A percentile compares a stretch with the other conserved stretches of the same genome.
These are phyloP conservation scores for Umbelopsis sp. DNA, from an alignment of 192 early-diverging fungal species.

Conservation along the genomic window DNA sequence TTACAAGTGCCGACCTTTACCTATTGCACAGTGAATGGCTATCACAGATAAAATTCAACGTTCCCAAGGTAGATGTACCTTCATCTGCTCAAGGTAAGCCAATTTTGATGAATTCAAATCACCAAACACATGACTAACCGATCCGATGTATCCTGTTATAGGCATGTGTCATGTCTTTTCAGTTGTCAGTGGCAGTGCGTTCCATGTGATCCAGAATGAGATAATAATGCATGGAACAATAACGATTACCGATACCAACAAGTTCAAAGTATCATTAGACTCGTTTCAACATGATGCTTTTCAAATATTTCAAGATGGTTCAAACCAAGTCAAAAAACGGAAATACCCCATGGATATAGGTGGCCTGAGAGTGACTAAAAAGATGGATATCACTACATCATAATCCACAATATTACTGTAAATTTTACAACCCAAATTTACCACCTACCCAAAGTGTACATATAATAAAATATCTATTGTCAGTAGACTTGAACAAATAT, in stretches of 20 bases:
- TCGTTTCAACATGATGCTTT: background rate
- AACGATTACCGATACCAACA: background rate
- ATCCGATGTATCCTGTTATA: background rate
- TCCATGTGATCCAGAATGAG: background rate
- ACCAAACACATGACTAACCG: background rate
- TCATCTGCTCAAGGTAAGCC: background rate
- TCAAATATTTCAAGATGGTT: background rate
- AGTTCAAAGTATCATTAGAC: background rate
- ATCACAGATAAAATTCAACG: slow-evolving; percentile 3
- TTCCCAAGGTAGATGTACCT: background rate
- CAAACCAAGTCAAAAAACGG: background rate
- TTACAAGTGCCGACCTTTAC: slow-evolving; percentile 9
- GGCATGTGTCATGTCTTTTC: slow-evolving; percentile 3
- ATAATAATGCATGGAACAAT: background rate
- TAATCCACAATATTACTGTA: background rate
- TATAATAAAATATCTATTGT: background rate
- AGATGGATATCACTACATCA: background rate
- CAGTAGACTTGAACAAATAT: too few species aligned
- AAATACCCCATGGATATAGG: slow-evolving; percentile 1
- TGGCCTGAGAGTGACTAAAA: background rate
- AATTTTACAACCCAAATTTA: background rate
- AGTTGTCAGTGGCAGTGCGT: background rate
- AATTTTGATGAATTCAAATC: background rate
- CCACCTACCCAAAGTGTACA: background rate
- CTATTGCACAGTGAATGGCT: slow-evolving; percentile 6